Conservation (phyloP, 371 early-diverging fungal species). For the Haplosporangium sp. region DNA sequence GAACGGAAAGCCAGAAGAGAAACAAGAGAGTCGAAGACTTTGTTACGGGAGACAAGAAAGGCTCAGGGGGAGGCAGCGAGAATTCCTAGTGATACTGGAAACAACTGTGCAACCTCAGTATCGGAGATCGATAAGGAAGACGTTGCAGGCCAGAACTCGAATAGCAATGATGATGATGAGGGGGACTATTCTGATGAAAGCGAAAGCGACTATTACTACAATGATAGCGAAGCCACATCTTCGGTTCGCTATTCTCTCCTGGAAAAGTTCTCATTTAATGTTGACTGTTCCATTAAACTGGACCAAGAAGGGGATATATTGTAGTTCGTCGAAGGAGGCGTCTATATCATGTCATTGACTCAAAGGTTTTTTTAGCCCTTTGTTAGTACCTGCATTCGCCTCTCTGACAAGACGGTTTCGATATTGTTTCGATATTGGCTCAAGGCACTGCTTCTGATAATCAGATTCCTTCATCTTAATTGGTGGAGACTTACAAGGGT, state of each 20-base stretch:
- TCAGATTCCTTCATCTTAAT: no score
- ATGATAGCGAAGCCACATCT: background rate
- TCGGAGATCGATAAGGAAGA: background rate
- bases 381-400: background rate
- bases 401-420: background rate
- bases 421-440: background rate
- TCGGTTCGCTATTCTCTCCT: background rate
- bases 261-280: background rate
- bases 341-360: background rate
- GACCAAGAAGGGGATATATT: no score
- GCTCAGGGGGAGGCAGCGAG: background rate
- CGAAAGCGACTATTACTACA: background rate
- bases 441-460: no score
- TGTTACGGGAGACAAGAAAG: background rate
- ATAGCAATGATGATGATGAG: background rate
- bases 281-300: background rate
- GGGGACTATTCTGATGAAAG: background rate
- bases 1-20: background rate
- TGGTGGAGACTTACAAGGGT: no score
- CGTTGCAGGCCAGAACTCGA: background rate
- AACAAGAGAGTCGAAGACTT: background rate
- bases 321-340: no score
- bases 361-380: background rate
- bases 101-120: background rate
- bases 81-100: background rate